Evolutionary conservation across 2,329 filamentous ascomycete genomes (phyloP).

Genomic region (Aspergillus japonicus): DNA sequence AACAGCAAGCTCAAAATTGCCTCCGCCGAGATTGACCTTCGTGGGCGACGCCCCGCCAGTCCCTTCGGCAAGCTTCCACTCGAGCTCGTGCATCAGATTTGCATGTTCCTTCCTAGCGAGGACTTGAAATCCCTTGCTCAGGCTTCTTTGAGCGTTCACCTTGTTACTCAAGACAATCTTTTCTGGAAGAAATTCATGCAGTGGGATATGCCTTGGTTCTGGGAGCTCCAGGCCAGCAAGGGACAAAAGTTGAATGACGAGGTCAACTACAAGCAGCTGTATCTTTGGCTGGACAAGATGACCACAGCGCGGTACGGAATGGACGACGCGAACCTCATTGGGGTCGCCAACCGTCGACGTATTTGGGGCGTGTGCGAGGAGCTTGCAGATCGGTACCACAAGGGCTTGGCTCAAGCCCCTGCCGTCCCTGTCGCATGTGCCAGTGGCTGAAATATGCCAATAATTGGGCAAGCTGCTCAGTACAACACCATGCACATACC

Average conservation of each 20-base stretch:
- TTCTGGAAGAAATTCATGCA: constrained; percentile 23
- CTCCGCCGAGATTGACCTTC: constrained; percentile 6
- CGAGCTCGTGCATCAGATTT: constrained; percentile 20
- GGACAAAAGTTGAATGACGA: background rate
- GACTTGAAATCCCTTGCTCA: constrained; percentile 17
- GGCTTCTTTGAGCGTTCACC: constrained; percentile 18
- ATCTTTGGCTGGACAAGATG: constrained; percentile 18
- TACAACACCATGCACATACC: background rate
- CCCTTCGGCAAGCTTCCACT: constrained; percentile 19
- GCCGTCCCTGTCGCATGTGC: background rate
- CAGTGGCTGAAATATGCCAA: background rate
- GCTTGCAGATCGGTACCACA: constrained; percentile 13
- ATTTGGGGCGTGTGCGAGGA: constrained; percentile 22
- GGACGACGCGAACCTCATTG: constrained; percentile 17
- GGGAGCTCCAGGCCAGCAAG: constrained; percentile 14
- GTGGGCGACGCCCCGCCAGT: constrained; percentile 13
- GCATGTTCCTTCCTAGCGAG: constrained; percentile 19
- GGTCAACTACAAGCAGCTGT: constrained; percentile 20
- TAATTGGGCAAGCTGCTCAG: background rate
- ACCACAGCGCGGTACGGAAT: constrained; percentile 20
- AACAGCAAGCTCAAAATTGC: constrained; percentile 10
- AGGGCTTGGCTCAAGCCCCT: background rate
- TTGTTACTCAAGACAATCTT: constrained; percentile 19
- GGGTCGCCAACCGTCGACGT: constrained; percentile 20
- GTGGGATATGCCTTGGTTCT: constrained; percentile 24